Conservation (phyloP, 805 yeast genomes). For the Saccharomycopsis microspora region DNA sequence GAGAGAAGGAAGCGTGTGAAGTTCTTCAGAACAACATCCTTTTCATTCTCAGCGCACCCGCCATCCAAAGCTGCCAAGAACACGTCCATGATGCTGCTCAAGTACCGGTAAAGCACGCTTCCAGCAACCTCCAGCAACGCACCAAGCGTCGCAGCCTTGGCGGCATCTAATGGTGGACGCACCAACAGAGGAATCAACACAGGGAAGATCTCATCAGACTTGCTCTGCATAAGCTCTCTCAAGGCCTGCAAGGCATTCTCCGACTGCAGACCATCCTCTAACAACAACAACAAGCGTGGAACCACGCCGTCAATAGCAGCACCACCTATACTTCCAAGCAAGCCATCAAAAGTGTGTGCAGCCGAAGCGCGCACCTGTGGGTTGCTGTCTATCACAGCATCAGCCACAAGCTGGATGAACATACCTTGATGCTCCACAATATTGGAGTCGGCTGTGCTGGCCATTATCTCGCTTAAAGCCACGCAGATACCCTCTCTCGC, state of each 20-base stretch:
- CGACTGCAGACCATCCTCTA: slow-evolving; percentile 48
- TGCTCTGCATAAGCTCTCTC: slow-evolving; percentile 84
- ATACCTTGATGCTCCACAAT: slow-evolving; percentile 53
- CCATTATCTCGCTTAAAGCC: slow-evolving; percentile 78
- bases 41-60: slow-evolving; percentile 16
- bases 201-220: slow-evolving; percentile 88
- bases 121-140: slow-evolving; percentile 89
- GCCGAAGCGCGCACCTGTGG: slow-evolving; percentile 80
- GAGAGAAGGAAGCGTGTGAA: slow-evolving; percentile 64
- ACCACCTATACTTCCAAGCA: slow-evolving; percentile 74
- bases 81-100: slow-evolving; percentile 63
- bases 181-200: slow-evolving; percentile 78
- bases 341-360: slow-evolving; percentile 79
- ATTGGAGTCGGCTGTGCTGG: slow-evolving; percentile 53
- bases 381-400: slow-evolving; percentile 66
- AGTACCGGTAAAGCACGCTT: slow-evolving; percentile 58
- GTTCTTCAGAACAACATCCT: slow-evolving; percentile 34
- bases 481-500: slow-evolving; percentile 95
- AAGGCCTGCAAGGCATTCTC: slow-evolving; percentile 78
- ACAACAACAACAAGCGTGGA: slow-evolving; percentile 67
- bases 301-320: slow-evolving; percentile 79
- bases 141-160: slow-evolving; percentile 81
- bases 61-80: slow-evolving; percentile 49
- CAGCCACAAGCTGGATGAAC: slow-evolving; percentile 66
- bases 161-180: slow-evolving; percentile 67